Conservation (phyloP, 1,284 basidiomycete genomes). For the Irpex sp. region DNA sequence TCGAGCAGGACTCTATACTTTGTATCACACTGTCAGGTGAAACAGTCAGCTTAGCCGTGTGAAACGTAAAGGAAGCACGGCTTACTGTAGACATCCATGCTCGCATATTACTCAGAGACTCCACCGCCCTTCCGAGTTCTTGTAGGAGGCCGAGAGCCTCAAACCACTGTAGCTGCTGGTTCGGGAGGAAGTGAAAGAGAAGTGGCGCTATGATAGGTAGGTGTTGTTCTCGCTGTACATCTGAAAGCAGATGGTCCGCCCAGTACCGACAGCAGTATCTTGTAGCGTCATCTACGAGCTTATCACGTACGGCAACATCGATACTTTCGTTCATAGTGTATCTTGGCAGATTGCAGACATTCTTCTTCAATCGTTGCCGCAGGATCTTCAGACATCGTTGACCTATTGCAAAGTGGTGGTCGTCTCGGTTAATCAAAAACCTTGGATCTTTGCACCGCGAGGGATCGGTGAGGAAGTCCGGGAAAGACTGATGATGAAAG, state of each 20-base stretch:
- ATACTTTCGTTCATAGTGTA: neutral
- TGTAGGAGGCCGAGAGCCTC: neutral
- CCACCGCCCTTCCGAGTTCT: neutral
- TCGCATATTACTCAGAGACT: neutral
- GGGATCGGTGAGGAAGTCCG: slow-evolving; percentile 2
- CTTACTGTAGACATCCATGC: neutral
- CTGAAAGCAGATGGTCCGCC: neutral
- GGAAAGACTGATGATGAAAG: neutral
- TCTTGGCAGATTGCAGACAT: neutral
- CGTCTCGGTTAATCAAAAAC: neutral
- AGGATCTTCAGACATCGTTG: neutral
- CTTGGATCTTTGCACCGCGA: neutral
- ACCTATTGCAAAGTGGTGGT: neutral
- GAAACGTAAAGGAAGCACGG: neutral
- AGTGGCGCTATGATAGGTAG: neutral
- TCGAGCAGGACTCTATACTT: neutral
- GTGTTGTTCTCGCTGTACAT: neutral
- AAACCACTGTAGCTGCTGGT: neutral
- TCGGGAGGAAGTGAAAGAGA: neutral
- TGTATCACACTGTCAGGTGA: neutral
- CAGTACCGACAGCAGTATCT: neutral
- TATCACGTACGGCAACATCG: neutral
- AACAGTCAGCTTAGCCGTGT: neutral
- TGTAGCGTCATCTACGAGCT: neutral
- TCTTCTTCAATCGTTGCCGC: neutral